Evolutionary conservation across 2,329 filamentous ascomycete genomes (phyloP).

Genomic region (Colletotrichum sublineola): DNA sequence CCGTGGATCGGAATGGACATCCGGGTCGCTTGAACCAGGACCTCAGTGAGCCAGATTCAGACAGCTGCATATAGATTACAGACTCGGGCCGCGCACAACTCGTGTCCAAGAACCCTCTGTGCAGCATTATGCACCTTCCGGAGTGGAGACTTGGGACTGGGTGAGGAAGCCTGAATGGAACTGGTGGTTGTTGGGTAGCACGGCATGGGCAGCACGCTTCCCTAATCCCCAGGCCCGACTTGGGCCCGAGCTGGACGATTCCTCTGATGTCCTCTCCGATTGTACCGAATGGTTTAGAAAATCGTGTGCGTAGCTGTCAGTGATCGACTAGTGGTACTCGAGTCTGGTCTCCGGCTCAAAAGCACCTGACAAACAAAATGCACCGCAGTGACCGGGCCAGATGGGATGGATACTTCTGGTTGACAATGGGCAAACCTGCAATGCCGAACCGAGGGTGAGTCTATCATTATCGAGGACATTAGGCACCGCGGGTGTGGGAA

Average conservation of each 20-base stretch:
- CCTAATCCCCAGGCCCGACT: constrained; percentile 15
- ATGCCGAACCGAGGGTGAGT: background rate
- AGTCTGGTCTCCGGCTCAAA: background rate
- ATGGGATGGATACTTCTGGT: constrained; percentile 5
- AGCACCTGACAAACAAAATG: background rate
- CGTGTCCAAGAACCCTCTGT: constrained; percentile 2
- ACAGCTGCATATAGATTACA: constrained; percentile 14
- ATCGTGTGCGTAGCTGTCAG: background rate
- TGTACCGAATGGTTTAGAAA: background rate
- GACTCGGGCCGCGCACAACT: background rate
- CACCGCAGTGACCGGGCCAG: background rate
- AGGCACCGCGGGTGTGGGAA: constrained; percentile 4
- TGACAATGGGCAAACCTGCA: constrained; percentile 20
- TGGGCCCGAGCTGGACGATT: background rate
- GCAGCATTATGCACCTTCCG: constrained; percentile 7
- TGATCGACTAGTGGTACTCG: background rate
- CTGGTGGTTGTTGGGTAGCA: constrained; percentile 22
- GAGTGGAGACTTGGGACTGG: background rate
- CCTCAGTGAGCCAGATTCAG: constrained; percentile 5
- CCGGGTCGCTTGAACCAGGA: constrained; percentile 1
- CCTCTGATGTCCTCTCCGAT: background rate
- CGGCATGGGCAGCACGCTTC: constrained; percentile 27
- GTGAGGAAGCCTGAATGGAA: background rate
- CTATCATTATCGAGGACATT: constrained; percentile 19
- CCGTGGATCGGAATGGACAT: background rate